Conservation (phyloP, 208 protist species). For the Wallacemonas sp. region DNA sequence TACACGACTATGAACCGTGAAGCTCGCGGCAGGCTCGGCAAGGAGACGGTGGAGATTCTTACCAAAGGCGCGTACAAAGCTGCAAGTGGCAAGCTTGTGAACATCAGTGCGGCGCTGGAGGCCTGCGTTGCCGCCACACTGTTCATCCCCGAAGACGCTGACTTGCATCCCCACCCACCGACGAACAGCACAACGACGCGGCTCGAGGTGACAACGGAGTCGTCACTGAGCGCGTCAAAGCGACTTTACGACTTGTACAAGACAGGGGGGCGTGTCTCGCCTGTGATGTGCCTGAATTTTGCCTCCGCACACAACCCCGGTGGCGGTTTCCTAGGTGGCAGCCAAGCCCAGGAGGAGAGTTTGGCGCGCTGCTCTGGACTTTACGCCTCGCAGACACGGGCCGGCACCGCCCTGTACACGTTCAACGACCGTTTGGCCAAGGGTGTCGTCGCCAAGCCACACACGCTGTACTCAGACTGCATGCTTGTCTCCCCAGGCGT, state of each 20-base stretch:
- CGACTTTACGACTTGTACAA: slow-evolving; percentile 8
- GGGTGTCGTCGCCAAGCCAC: not conserved
- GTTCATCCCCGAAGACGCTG: slow-evolving; percentile 6
- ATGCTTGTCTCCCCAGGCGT: slow-evolving; percentile 12
- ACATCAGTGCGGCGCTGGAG: not conserved
- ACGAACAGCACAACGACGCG: not conserved
- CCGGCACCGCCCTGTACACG: slow-evolving; percentile 6
- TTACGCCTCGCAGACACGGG: slow-evolving; percentile 16
- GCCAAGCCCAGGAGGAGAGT: slow-evolving; percentile 20
- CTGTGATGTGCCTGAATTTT: slow-evolving; percentile 17
- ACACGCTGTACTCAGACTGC: slow-evolving; percentile 15
- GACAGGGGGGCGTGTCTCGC: not conserved
- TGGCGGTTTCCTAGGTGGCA: slow-evolving; percentile 17
- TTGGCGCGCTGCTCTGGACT: slow-evolving; percentile 13
- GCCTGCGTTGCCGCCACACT: not conserved
- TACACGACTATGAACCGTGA: slow-evolving; percentile 10
- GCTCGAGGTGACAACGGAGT: slow-evolving; percentile 18
- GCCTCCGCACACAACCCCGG: slow-evolving; percentile 21
- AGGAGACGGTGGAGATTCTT: slow-evolving; percentile 15
- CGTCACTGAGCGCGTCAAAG: slow-evolving; percentile 9
- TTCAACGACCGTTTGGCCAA: slow-evolving; percentile 2
- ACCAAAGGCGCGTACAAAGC: slow-evolving; percentile 14
- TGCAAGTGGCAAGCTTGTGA: slow-evolving; percentile 11
- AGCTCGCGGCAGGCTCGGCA: slow-evolving; percentile 2
- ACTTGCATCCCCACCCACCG: not conserved